phyloP scores from a whole-genome alignment of 2,329 filamentous ascomycete genomes.

The Trichoderma oligosporum region DNA sequence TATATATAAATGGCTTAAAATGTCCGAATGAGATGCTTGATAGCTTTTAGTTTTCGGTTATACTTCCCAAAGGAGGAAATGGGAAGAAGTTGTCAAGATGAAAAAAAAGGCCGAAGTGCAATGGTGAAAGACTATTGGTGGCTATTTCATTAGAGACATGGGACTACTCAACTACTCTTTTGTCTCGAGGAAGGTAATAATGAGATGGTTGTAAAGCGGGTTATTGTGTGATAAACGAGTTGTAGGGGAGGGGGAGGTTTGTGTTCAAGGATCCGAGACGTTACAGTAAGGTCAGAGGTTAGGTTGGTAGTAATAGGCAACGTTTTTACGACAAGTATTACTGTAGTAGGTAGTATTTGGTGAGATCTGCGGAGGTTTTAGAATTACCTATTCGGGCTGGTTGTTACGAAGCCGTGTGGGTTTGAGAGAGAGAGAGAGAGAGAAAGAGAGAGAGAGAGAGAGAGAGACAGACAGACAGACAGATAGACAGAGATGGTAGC shows the following conservation, averaged over 20 bases:
- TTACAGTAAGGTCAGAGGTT: slow-evolving; percentile 1
- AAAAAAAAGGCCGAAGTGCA: neutral
- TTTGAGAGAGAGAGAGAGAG: no score
- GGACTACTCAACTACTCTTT: no score
- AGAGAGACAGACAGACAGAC: no score
- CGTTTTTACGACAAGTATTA: no score
- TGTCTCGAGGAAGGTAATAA: no score
- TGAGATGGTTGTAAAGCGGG: neutral
- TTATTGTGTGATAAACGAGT: neutral
- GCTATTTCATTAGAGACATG: neutral
- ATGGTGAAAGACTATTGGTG: slow-evolving; percentile 15
- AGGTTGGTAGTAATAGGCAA: neutral
- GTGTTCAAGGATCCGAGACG: slow-evolving; percentile 1
- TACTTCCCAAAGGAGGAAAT: neutral
- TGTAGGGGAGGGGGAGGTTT: neutral
- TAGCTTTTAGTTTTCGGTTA: neutral
- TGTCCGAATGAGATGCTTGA: neutral
- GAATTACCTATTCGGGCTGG: neutral
- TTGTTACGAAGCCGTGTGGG: no score
- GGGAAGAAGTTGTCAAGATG: neutral
- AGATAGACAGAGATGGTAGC: no score
- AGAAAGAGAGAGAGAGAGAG: no score
- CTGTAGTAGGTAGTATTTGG: neutral
- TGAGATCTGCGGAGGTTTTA: neutral
- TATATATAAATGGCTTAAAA: no score